Conservation (phyloP, 1,139 yeast genomes). For the Tardiomyces blankii region DNA sequence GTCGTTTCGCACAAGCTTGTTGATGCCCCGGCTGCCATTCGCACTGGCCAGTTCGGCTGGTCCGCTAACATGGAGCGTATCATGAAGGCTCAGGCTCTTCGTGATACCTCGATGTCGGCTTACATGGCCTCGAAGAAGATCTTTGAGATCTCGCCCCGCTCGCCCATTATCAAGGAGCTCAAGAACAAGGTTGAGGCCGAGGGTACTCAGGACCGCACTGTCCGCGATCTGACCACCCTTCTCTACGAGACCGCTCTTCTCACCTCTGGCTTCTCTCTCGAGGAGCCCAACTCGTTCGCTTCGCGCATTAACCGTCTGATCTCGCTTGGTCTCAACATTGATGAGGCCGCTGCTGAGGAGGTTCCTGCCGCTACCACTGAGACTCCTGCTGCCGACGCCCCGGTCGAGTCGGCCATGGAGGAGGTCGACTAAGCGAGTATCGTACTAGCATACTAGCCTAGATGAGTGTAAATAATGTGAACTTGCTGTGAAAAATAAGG, state of each 20-base stretch:
- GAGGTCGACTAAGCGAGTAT: slow-evolving; percentile 70
- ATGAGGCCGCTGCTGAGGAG: slow-evolving; percentile 64
- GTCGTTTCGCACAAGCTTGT: slow-evolving; percentile 95
- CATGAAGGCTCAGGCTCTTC: slow-evolving; percentile 99
- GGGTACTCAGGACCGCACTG: slow-evolving; percentile 97
- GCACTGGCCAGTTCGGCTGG: slow-evolving; percentile 99
- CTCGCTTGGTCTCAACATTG: slow-evolving; percentile 96
- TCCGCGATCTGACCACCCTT: slow-evolving; percentile 92
- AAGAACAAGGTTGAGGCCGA: slow-evolving; percentile 93
- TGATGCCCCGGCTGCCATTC: slow-evolving; percentile 99
- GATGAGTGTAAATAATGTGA: neutral
- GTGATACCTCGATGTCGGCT: slow-evolving; percentile 97
- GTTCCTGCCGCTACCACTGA: slow-evolving; percentile 37
- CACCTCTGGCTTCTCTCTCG: slow-evolving; percentile 97
- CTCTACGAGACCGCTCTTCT: slow-evolving; percentile 95
- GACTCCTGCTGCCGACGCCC: slow-evolving; percentile 49
- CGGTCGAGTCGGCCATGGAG: slow-evolving; percentile 89
- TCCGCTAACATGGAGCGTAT: slow-evolving; percentile 99
- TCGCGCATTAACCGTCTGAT: slow-evolving; percentile 97
- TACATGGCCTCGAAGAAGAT: slow-evolving; percentile 99
- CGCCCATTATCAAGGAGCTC: slow-evolving; percentile 90
- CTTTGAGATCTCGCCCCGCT: slow-evolving; percentile 95
- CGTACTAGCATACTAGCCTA: neutral
- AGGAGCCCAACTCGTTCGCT: slow-evolving; percentile 97
- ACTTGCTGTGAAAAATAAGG: neutral